Evolutionary conservation across 2,329 filamentous ascomycete species (phyloP).

Genomic region (Colletotrichum theobromicola): DNA sequence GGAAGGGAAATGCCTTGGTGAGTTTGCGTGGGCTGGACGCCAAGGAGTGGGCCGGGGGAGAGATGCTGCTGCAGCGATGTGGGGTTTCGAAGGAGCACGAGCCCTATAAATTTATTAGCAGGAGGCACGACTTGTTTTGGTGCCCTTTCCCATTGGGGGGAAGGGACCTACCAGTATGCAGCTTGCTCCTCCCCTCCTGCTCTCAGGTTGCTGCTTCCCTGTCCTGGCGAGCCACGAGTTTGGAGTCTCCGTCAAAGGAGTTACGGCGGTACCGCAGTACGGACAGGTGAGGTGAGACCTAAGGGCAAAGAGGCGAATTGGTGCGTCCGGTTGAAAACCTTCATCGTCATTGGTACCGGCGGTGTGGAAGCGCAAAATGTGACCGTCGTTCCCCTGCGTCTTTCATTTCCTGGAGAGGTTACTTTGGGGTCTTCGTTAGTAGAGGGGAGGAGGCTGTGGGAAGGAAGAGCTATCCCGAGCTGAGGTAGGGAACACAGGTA

Average conservation of each 20-base stretch:
- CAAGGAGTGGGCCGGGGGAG: not conserved
- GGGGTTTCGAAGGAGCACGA: constrained; percentile 10
- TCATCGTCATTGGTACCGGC: not conserved
- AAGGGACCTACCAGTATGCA: not conserved
- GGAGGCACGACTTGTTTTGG: constrained; percentile 5
- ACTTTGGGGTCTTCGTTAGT: not conserved
- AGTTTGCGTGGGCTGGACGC: not conserved
- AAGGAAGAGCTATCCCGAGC: not conserved
- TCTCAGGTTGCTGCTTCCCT: not conserved
- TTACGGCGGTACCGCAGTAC: not conserved
- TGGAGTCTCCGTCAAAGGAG: not conserved
- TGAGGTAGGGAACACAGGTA: not conserved
- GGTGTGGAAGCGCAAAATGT: not conserved
- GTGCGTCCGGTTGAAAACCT: not conserved
- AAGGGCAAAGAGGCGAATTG: not conserved
- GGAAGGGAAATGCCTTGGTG: not conserved
- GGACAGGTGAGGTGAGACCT: not conserved
- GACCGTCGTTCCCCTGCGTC: not conserved
- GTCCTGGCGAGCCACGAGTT: not conserved
- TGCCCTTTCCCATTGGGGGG: not conserved
- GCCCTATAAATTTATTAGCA: constrained; percentile 7
- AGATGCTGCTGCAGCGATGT: constrained; percentile 3
- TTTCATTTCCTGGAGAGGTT: not conserved
- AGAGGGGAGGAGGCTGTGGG: not conserved
- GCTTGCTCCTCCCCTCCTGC: not conserved